Conservation (phyloP, 306 rosid genomes). For the Herpetospermum pedunculosum region DNA sequence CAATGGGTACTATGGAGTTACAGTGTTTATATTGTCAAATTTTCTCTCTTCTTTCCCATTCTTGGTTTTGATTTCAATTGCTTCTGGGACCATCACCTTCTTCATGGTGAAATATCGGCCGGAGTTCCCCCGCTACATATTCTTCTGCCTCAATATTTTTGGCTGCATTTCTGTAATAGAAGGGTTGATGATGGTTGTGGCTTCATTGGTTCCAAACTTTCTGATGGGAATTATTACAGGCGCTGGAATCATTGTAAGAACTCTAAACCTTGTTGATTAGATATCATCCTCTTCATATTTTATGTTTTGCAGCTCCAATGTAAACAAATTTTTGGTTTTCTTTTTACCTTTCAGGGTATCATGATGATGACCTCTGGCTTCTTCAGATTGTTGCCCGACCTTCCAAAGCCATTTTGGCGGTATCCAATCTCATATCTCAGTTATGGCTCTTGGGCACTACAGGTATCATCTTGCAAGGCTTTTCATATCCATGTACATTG, state of each 20-base stretch:
- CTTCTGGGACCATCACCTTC: constrained; percentile 58
- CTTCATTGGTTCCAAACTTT: constrained; percentile 91
- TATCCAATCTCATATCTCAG: constrained; percentile 79
- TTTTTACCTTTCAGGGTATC: constrained; percentile 48
- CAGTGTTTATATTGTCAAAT: constrained; percentile 67
- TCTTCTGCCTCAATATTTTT: constrained; percentile 60
- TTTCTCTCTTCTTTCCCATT: constrained; percentile 88
- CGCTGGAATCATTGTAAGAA: constrained; percentile 87
- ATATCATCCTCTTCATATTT: background rate
- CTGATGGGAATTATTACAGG: constrained; percentile 95
- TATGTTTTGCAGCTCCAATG: background rate
- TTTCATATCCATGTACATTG: background rate
- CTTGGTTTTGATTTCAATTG: constrained; percentile 56
- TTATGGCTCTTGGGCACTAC: constrained; percentile 82
- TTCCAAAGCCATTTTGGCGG: constrained; percentile 89
- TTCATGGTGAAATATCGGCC: constrained; percentile 73
- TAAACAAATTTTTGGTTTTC: constrained; percentile 13
- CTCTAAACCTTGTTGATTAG: background rate
- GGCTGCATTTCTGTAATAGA: constrained; percentile 71
- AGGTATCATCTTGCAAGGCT: constrained; percentile 25
- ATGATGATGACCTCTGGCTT: constrained; percentile 92
- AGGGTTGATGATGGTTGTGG: constrained; percentile 99
- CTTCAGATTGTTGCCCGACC: constrained; percentile 64
- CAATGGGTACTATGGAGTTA: constrained; percentile 87
- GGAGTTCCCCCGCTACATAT: constrained; percentile 45